These are phyloP conservation scores for Fragosphaeria purpurea DNA, from an alignment of 2,329 filamentous ascomycete species.

Conservation along the genomic window DNA sequence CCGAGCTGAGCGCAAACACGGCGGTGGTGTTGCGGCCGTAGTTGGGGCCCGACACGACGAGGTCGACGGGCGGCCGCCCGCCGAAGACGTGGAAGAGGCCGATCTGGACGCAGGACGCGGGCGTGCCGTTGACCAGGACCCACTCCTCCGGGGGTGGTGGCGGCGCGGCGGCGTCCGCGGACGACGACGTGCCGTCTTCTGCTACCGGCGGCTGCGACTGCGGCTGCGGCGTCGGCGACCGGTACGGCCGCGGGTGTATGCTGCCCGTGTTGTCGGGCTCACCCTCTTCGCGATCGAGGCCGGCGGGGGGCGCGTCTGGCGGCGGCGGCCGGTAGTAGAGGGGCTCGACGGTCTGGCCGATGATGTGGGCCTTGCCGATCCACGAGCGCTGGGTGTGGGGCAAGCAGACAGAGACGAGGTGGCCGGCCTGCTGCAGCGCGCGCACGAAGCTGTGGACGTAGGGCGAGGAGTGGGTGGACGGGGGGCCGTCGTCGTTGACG, in stretches of 20 bases:
- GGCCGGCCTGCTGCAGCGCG: slow-evolving; percentile 62
- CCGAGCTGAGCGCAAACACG: slow-evolving; percentile 67
- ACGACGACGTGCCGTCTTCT: no score
- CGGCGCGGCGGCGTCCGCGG: slow-evolving; percentile 29
- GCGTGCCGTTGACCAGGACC: slow-evolving; percentile 72
- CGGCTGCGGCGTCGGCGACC: neutral
- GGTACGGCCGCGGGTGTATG: slow-evolving; percentile 46
- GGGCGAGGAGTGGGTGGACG: slow-evolving; percentile 66
- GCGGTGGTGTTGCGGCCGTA: slow-evolving; percentile 76
- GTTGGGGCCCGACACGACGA: slow-evolving; percentile 73
- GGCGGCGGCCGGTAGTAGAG: slow-evolving; percentile 62
- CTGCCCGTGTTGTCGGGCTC: slow-evolving; percentile 48
- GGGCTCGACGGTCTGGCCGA: slow-evolving; percentile 77
- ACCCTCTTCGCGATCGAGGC: slow-evolving; percentile 28
- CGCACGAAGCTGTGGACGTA: slow-evolving; percentile 68
- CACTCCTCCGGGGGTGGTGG: slow-evolving; percentile 51
- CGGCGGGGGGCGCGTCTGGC: slow-evolving; percentile 22
- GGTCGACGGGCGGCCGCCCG: slow-evolving; percentile 59
- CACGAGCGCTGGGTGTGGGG: slow-evolving; percentile 89
- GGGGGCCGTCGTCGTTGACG: slow-evolving; percentile 74
- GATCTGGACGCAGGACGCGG: slow-evolving; percentile 73
- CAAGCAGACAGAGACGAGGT: slow-evolving; percentile 83
- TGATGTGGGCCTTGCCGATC: slow-evolving; percentile 97
- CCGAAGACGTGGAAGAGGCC: slow-evolving; percentile 72
- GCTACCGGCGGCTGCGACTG: slow-evolving; percentile 22